These are phyloP conservation scores for Hygrophorus pudorinus DNA, from an alignment of 768 basidiomycete genomes.

Conservation along the genomic window DNA sequence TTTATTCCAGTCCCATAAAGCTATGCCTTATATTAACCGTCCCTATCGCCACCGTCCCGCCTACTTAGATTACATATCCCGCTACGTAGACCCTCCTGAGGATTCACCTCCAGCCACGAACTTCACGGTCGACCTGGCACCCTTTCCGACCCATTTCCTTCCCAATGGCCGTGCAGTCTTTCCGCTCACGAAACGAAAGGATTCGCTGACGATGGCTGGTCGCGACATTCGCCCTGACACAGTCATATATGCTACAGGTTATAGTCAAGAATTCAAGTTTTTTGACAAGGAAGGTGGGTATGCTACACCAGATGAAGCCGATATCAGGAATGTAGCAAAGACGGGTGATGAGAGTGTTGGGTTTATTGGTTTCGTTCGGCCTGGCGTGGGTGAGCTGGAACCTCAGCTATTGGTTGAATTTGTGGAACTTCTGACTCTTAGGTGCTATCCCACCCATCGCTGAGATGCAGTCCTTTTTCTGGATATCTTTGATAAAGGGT, in stretches of 20 bases:
- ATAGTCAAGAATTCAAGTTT: conserved; percentile 33
- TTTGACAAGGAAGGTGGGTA: conserved; percentile 29
- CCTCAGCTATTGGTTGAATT: too few species aligned
- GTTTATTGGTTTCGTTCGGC: conserved; percentile 49
- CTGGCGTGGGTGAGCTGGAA: conserved; percentile 38
- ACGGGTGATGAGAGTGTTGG: conserved; percentile 35
- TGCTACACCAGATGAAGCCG: conserved; percentile 29
- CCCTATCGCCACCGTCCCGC: conserved; percentile 37
- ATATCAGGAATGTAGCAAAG: conserved; percentile 33
- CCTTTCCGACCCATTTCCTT: conserved; percentile 40
- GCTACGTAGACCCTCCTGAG: conserved; percentile 49
- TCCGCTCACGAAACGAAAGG: conserved; percentile 30
- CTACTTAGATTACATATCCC: conserved; percentile 35
- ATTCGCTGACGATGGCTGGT: conserved; percentile 28
- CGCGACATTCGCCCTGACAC: conserved; percentile 35
- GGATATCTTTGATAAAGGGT: conserved; percentile 39
- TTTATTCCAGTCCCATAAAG: conserved; percentile 35
- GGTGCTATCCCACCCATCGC: conserved; percentile 43
- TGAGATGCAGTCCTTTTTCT: conserved; percentile 52
- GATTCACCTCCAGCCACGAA: conserved; percentile 34
- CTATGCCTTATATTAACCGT: conserved; percentile 52
- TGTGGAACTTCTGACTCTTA: not conserved
- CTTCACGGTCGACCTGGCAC: conserved; percentile 42
- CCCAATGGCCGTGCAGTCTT: conserved; percentile 36
- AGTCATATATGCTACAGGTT: conserved; percentile 41